A percentile compares a stretch with the other conserved stretches of the same genome.
phyloP scores from a whole-genome alignment of 192 early-diverging fungal genomes.

The Coemansia guatemalensis region DNA sequence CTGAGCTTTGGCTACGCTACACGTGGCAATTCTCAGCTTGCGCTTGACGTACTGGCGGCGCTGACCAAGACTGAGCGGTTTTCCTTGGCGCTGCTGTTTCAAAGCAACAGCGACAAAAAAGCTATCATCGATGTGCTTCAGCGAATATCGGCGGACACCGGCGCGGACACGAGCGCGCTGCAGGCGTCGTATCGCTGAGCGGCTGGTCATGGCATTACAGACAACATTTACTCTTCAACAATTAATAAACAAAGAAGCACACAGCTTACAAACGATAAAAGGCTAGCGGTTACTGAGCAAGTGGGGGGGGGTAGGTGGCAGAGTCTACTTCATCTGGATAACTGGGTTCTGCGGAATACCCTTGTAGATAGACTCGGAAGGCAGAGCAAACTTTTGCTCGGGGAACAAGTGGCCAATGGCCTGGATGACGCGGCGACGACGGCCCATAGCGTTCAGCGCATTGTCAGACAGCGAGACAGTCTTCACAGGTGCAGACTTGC shows the following conservation, averaged over 20 bases:
- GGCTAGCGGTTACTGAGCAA: neutral
- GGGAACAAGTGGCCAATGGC: conserved; percentile 61
- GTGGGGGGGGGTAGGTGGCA: neutral
- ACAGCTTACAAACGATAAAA: neutral
- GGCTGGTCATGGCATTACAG: neutral
- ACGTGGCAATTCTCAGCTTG: conserved; percentile 1
- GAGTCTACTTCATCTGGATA: conserved; percentile 21
- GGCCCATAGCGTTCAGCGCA: conserved; percentile 63
- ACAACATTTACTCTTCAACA: neutral
- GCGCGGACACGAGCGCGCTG: neutral
- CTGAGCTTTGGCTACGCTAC: conserved; percentile 5
- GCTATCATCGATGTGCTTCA: neutral
- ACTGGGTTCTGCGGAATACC: conserved; percentile 41
- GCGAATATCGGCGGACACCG: neutral
- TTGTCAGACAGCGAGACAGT: conserved; percentile 68
- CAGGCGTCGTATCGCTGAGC: neutral
- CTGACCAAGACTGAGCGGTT: conserved; percentile 12
- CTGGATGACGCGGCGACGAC: conserved; percentile 65
- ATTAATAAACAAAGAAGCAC: neutral
- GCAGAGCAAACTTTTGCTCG: conserved; percentile 48
- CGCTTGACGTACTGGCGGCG: neutral
- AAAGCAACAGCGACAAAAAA: conserved; percentile 7
- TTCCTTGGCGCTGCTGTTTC: conserved; percentile 16
- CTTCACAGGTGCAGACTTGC: conserved; percentile 57
- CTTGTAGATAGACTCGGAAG: conserved; percentile 33